These are phyloP conservation scores for Pseudonectria foliicola DNA, from an alignment of 2,329 filamentous ascomycete genomes.

Conservation along the genomic window DNA sequence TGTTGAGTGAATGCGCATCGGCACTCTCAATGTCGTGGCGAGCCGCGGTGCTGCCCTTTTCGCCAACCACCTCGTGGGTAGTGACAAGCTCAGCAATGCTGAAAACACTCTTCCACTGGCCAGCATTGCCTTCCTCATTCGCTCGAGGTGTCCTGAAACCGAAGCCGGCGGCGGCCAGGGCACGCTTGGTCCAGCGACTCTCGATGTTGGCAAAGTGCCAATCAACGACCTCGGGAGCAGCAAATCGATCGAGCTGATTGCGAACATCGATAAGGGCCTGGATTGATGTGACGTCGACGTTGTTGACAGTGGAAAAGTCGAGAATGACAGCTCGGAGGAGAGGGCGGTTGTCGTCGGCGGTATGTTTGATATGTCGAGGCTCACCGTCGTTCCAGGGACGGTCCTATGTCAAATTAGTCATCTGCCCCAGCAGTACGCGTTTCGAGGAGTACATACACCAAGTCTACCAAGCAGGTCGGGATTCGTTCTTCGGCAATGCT, in stretches of 20 bases:
- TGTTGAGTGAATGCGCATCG: slow-evolving; percentile 13
- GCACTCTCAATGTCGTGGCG: slow-evolving; percentile 24
- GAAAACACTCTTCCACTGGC: slow-evolving; percentile 69
- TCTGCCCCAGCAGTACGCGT: neutral
- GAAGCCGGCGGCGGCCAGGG: slow-evolving; percentile 47
- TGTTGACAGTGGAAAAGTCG: slow-evolving; percentile 49
- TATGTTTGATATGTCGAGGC: slow-evolving; percentile 28
- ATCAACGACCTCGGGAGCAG: slow-evolving; percentile 37
- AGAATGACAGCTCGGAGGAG: slow-evolving; percentile 48
- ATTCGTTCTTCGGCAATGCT: slow-evolving; percentile 38
- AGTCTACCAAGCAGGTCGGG: slow-evolving; percentile 37
- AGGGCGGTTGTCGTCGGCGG: slow-evolving; percentile 34
- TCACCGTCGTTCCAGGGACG: slow-evolving; percentile 52
- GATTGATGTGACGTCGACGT: slow-evolving; percentile 48
- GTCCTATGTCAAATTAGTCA: slow-evolving; percentile 26
- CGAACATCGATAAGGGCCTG: slow-evolving; percentile 49
- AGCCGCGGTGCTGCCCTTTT: slow-evolving; percentile 33
- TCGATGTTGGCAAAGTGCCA: slow-evolving; percentile 47
- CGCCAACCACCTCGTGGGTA: slow-evolving; percentile 59
- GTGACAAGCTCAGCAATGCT: slow-evolving; percentile 83
- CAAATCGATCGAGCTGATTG: slow-evolving; percentile 45
- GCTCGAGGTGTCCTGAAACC: slow-evolving; percentile 33
- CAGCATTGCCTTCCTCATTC: slow-evolving; percentile 17
- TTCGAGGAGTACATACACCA: slow-evolving; percentile 31
- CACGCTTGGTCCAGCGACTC: slow-evolving; percentile 51